These are phyloP conservation scores for Cercospora nicotianae DNA, from an alignment of 2,329 filamentous ascomycete genomes.

Conservation along the genomic window DNA sequence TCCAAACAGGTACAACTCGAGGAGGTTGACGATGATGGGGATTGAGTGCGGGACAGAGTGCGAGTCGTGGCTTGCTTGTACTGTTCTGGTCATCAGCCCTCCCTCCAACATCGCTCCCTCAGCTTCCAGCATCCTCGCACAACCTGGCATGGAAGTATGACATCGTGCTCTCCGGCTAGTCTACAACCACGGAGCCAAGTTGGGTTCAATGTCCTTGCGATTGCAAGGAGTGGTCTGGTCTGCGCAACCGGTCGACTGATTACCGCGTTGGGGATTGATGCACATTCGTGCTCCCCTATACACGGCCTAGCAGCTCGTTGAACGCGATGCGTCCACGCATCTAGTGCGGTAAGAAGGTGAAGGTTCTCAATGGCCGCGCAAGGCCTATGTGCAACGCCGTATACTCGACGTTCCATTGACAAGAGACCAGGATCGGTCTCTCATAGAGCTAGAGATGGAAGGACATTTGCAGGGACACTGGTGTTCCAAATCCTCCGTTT, in stretches of 20 bases:
- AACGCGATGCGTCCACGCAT: background rate
- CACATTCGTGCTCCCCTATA: background rate
- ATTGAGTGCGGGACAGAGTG: constrained; percentile 20
- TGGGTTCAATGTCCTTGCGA: background rate
- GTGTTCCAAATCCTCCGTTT: background rate
- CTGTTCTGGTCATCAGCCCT: background rate
- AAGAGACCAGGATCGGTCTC: background rate
- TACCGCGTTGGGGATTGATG: background rate
- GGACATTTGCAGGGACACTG: background rate
- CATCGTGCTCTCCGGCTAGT: background rate
- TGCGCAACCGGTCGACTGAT: background rate
- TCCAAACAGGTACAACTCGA: constrained; percentile 45
- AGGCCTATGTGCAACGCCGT: background rate
- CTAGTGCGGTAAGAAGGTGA: background rate
- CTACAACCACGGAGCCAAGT: background rate
- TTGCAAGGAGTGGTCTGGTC: background rate
- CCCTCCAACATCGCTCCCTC: background rate
- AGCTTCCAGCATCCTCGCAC: background rate
- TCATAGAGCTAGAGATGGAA: background rate
- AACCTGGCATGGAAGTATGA: background rate
- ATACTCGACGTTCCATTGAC: background rate
- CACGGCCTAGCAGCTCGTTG: background rate
- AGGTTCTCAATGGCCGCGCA: background rate
- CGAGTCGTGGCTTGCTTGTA: background rate
- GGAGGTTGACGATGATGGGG: constrained; percentile 49